Conservation (phyloP, 73 alveolate species). For the Uronychia binucleata region DNA sequence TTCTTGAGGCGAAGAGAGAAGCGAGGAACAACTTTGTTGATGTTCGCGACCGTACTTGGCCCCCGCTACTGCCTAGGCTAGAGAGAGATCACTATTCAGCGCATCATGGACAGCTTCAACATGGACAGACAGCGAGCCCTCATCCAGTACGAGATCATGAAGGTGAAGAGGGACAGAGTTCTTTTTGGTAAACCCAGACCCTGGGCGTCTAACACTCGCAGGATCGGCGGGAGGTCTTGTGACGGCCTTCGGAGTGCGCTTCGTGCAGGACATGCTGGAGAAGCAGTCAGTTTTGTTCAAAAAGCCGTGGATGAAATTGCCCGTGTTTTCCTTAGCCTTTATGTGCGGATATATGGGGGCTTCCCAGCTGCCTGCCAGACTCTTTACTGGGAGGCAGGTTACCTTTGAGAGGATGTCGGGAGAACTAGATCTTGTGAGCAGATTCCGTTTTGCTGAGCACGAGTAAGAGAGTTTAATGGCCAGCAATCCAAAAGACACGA, state of each 20-base stretch:
- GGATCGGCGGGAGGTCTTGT: not conserved
- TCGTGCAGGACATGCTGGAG: not conserved
- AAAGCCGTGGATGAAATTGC: conserved; percentile 55
- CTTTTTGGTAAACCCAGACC: too few species aligned
- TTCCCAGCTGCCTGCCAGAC: conserved; percentile 44
- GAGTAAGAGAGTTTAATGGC: not conserved
- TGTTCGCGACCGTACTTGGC: not conserved
- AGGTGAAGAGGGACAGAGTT: not conserved
- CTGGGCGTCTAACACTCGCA: not conserved
- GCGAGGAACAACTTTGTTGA: not conserved
- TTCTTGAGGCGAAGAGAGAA: not conserved
- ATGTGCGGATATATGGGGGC: conserved; percentile 46
- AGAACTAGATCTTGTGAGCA: conserved; percentile 35
- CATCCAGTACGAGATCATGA: not conserved
- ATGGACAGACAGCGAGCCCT: not conserved
- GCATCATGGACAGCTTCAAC: not conserved
- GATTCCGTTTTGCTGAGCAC: conserved; percentile 47
- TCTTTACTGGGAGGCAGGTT: conserved; percentile 17
- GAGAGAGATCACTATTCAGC: not conserved
- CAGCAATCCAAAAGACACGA: not conserved
- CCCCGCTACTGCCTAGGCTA: not conserved
- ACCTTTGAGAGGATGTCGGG: conserved; percentile 28
- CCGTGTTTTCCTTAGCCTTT: conserved; percentile 28
- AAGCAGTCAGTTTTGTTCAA: conserved; percentile 15
- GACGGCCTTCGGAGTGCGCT: not conserved